Evolutionary conservation across 164 flowering plant genomes (phyloP), one percentile per base, ranked within the genome.

Genomic region (Vitis rupestris): DNA sequence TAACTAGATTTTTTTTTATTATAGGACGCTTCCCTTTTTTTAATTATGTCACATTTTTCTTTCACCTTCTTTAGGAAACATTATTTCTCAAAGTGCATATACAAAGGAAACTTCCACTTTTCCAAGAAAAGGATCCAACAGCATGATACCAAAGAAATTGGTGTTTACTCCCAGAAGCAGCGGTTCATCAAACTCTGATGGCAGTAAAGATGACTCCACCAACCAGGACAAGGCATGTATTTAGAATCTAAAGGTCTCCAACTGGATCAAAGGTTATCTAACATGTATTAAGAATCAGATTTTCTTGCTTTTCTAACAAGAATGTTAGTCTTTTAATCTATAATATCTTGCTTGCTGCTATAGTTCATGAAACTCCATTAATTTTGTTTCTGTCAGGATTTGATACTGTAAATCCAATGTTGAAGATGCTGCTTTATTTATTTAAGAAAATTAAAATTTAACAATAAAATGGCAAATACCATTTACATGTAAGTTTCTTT

Each of bases 211-310:
- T 65, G 84, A 78, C 29, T 48, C 85, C 50, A 67, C 90, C 64
- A 76, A 78, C 23, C 60, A 83, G 75, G 72, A 61, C 50, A 86
- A 88, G 88, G 91, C 70, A 84, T 75, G 85, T 76, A 50, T 71
- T 37, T 37, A 37, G 44, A 37, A 37, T 37, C 7, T 37, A 37
- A 37, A 37, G 4, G 44, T 37, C 7, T 37, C 44, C 44, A 37
- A 37, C 44, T 4, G 44, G 44, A 37, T 37, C 44, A 23, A 12
- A 23, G 27, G 44, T 50, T 9, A 2, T 3, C 49, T 11, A 47
- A 10, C 7, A 19, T 13, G 67, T 50, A 64, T 23, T 13, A 15
- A 12, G 2, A 31, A 30, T 7, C 1, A 16, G 16, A n/a, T 6
- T 19, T 10, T 58, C 30, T 17, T 23, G 29, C 5, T 10, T 59